phyloP scores from a whole-genome alignment of 140 eudicot species.

The Erigeron philadelphicus region DNA sequence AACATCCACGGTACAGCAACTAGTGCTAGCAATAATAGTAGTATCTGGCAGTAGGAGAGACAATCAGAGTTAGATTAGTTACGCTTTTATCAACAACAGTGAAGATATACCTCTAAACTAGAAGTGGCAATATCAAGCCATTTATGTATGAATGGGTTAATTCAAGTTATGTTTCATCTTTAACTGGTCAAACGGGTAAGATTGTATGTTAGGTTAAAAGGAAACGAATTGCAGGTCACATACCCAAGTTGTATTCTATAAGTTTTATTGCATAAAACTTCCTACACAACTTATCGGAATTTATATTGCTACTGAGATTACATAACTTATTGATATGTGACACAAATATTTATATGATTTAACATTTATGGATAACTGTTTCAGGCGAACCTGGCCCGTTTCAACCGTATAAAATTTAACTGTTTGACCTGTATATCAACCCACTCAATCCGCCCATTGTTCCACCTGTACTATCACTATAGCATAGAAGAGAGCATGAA shows the following conservation, averaged over 20 bases:
- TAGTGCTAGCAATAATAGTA: slow-evolving; percentile 60
- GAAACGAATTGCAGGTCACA: background rate
- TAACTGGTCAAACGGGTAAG: background rate
- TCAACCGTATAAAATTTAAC: no score
- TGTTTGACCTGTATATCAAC: background rate
- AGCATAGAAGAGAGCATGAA: slow-evolving; percentile 5
- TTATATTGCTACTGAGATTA: background rate
- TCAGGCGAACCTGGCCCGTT: no score
- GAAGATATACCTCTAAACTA: background rate
- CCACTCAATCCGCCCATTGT: background rate
- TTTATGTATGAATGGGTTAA: background rate
- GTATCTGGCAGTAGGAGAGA: slow-evolving; percentile 34
- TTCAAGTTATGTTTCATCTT: background rate
- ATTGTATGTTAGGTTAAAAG: background rate
- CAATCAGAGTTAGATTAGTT: background rate
- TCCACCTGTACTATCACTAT: background rate
- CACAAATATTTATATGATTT: background rate
- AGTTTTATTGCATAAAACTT: background rate
- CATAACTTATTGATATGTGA: background rate
- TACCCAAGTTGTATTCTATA: background rate
- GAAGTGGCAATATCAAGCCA: background rate
- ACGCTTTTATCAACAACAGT: slow-evolving; percentile 3
- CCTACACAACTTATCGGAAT: background rate
- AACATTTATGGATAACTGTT: background rate
- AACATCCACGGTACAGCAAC: slow-evolving; percentile 95